Percentiles rank a stretch among this genome's conserved stretches.
Evolutionary conservation across 345 rosid species (phyloP).

Genomic region (Nasturtium officinale): DNA sequence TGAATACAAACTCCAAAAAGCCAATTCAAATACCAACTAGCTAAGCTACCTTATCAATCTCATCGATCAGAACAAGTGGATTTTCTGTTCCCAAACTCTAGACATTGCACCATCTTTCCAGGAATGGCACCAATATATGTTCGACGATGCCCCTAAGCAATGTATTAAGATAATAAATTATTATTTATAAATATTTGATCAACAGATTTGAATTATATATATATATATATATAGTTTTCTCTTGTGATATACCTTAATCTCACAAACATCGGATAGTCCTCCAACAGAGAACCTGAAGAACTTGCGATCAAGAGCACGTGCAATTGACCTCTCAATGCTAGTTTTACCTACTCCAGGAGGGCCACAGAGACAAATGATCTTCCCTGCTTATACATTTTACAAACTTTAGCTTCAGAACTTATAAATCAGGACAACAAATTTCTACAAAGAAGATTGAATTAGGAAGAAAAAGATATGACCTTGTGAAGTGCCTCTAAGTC

Average conservation of each 20-base stretch:
- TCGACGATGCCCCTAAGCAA: conserved; percentile 84
- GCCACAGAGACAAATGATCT: conserved; percentile 93
- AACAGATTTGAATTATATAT: conserved; percentile 1
- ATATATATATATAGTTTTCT: no score
- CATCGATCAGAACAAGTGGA: conserved; percentile 94
- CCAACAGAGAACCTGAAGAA: conserved; percentile 94
- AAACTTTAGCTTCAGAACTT: conserved; percentile 20
- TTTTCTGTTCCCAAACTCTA: conserved; percentile 87
- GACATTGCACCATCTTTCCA: conserved; percentile 98
- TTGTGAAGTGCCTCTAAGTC: conserved; percentile 84
- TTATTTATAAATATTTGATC: not conserved
- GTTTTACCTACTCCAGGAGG: conserved; percentile 99
- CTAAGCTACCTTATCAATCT: conserved; percentile 82
- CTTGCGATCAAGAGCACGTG: conserved; percentile 84
- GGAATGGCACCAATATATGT: conserved; percentile 96
- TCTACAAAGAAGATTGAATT: not conserved
- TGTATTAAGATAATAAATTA: conserved; percentile 23
- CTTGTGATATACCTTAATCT: conserved; percentile 81
- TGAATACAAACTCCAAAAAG: conserved; percentile 1
- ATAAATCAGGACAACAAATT: not conserved
- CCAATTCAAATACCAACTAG: conserved; percentile 18
- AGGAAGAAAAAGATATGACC: conserved; percentile 46
- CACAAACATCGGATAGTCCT: conserved; percentile 84
- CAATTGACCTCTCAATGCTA: conserved; percentile 91
- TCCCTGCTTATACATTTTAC: conserved; percentile 55